Base-by-base conservation (phyloP, 306 rosid species). In the Crataegus laevigata region DNA sequence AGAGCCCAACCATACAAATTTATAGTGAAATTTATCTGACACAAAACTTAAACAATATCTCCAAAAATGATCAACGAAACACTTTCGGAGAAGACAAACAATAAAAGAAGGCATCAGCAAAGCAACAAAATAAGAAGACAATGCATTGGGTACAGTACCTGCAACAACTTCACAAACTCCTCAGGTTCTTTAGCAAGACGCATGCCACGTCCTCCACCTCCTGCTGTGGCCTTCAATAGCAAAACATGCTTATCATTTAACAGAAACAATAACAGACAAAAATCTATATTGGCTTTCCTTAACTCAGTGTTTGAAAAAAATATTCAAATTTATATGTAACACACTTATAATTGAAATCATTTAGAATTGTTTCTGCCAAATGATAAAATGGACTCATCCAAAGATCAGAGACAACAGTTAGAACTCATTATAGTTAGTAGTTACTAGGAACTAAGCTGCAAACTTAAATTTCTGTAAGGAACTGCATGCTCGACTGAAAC, bases 151-250 rank as follows among this genome's bases (percentile, higher is more conserved):
- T 47, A 26, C 29, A 72, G 67, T 82, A 94, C 99, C 97, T 92
- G 97, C 70, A 94, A 85, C 87, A 94, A 84, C 92, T 94, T 94
- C 83, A 94, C 97, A 84, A 94, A 94, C 87, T 94, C 99, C 5
- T 79, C 93, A 69, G 99, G 97, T 81, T 85, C 93, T 88, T 94
- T 92, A 76, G 99, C 99, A 76, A 94, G 99, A 68, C 97, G 92
- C 99, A 92, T 94, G 73, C 97, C 97, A 74, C 99, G 97, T 68
- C 99, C 99, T 80, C 99, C 97, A 58, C 99, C 99, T 72, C 99
- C 99, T 18, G 97, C 99, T 66, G 97, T 94, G 83, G 99, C 99
- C 97, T 94, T 77, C 57, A 77, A 81, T 73, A 85, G 71, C 40
- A 79, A 25, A 78, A 78, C 36, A 82, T 25, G 28, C 30, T 76